A percentile compares a stretch with the other conserved stretches of the same genome.
Evolutionary conservation across 345 rosid genomes (phyloP).

Genomic region (Sonneratia alba): DNA sequence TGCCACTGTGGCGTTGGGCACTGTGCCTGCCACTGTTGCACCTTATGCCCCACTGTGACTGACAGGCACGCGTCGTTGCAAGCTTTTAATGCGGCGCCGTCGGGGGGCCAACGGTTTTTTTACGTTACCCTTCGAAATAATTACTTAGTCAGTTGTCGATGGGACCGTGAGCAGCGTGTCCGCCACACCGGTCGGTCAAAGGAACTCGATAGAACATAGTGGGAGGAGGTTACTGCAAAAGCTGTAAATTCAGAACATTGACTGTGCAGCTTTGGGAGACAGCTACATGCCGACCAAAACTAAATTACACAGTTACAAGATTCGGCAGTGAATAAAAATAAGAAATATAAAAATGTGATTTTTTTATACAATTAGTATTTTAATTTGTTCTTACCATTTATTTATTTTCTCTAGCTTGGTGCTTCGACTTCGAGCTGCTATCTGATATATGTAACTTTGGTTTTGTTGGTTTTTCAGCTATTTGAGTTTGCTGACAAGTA

Average conservation of each 20-base stretch:
- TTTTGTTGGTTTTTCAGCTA: constrained; percentile 32
- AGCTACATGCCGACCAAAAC: no score
- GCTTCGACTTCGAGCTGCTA: not conserved
- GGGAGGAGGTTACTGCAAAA: no score
- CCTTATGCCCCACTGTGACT: no score
- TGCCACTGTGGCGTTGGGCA: constrained; percentile 1
- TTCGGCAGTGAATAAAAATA: no score
- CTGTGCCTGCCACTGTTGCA: not conserved
- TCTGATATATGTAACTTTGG: not conserved
- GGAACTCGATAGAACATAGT: no score
- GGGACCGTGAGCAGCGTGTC: no score
- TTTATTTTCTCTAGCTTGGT: not conserved
- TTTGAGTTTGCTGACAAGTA: constrained; percentile 92
- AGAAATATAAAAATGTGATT: no score
- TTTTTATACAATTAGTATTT: no score
- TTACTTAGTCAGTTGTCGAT: not conserved
- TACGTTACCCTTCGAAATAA: not conserved
- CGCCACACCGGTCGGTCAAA: no score
- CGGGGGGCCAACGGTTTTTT: not conserved
- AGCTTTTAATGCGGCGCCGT: constrained; percentile 5
- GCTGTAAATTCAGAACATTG: no score
- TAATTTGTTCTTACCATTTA: not conserved
- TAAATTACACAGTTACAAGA: no score
- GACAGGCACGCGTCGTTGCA: not conserved
- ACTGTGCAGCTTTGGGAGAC: no score